phyloP scores from a whole-genome alignment of 1,139 yeast genomes.

The Pneumocystis sp. region DNA sequence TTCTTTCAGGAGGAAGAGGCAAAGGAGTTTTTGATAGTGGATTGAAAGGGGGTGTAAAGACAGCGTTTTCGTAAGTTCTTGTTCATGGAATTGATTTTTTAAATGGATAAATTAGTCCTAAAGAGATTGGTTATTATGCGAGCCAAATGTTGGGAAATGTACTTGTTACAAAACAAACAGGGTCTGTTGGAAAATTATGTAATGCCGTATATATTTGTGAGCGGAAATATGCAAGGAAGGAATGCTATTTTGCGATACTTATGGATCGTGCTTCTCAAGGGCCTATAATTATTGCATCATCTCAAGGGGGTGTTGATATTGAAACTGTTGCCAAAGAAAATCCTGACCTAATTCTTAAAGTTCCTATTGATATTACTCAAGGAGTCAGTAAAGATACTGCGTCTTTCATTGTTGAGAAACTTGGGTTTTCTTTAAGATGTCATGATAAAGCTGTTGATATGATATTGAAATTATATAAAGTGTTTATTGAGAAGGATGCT shows the following conservation, averaged over 20 bases:
- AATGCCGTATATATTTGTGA: constrained; percentile 93
- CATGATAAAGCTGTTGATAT: constrained; percentile 77
- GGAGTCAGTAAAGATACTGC: constrained; percentile 79
- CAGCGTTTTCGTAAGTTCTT: constrained; percentile 40
- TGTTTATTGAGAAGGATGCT: constrained; percentile 81
- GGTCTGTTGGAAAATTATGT: constrained; percentile 92
- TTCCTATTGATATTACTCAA: constrained; percentile 56
- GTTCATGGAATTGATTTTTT: background rate
- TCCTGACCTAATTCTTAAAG: constrained; percentile 87
- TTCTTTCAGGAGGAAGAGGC: constrained; percentile 98
- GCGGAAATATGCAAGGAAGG: constrained; percentile 84
- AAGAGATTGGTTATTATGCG: constrained; percentile 77
- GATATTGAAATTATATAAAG: constrained; percentile 72
- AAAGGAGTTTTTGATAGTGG: constrained; percentile 96
- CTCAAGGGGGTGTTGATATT: constrained; percentile 99
- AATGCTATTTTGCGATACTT: constrained; percentile 86
- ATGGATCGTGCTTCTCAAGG: constrained; percentile 85
- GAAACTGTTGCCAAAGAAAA: constrained; percentile 92
- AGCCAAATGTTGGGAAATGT: constrained; percentile 82
- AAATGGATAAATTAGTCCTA: constrained; percentile 28
- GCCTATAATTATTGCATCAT: constrained; percentile 87
- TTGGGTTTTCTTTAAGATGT: constrained; percentile 72
- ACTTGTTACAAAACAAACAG: constrained; percentile 94
- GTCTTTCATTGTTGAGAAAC: constrained; percentile 53
- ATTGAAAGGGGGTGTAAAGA: constrained; percentile 89